Base-by-base conservation (phyloP, 805 yeast species). In the Nadsonia fulvescens region DNA sequence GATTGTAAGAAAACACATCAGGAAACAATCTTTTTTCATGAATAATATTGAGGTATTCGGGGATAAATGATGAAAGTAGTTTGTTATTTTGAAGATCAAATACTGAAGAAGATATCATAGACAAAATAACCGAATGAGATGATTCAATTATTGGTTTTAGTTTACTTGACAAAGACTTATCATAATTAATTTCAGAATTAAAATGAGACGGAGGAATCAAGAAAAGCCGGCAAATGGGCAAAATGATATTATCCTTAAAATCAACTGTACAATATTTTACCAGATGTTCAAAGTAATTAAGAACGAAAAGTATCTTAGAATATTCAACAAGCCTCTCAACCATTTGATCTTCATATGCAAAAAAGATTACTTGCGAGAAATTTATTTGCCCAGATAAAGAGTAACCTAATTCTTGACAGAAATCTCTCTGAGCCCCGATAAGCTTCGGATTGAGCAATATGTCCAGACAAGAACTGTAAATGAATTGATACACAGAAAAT, bases 11-110 rank as follows among this genome's bases (percentile, higher is more conserved):
- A 11, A 75, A 37, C 1, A 56, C 38, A 0, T 33, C 32, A 0
- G 86, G 86, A 38, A 70, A 75, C 32, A 73, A 74, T n/a, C n/a
- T n/a, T n/a, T n/a, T n/a, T 2, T 45, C 34, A 6, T 65, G 39
- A 1, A 68, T 51, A 12, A 66, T 46, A 4, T 52, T 52, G 6
- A 67, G 43, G 37, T 73, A 73, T 6, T 42, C 40, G 2, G 49
- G 34, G 4, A 56, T 44, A 6, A 38, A 9, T 10, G 8, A 6
- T 20, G 22, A 20, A 6, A 20, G 7, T 13, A 19, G 28, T 12
- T 15, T 32, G 30, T 14, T 32, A 22, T 25, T 18, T 9, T 15
- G 16, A 2, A 16, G 13, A 10, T 27, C 29, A 16, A 20, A 24
- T 11, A 31, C 18, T 8, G 34, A 36, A 6, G 32, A 27, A 4